Conservation (phyloP, 2,329 filamentous ascomycete genomes). For the Seiridium cupressi region DNA sequence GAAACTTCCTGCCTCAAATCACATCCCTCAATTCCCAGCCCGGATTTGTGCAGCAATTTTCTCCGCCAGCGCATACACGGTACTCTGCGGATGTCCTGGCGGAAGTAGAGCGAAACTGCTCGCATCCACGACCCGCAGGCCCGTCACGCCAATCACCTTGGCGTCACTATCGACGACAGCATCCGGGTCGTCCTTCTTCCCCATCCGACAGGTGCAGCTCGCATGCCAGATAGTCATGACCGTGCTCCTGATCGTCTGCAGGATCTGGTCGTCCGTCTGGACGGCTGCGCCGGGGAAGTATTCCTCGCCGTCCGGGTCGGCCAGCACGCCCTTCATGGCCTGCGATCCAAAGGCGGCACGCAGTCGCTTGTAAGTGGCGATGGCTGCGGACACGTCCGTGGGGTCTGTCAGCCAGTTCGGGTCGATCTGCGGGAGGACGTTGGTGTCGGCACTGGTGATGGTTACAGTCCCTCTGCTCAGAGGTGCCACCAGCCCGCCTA, state of each 20-base stretch:
- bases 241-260: slow-evolving; percentile 1
- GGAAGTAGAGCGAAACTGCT: slow-evolving; percentile 11
- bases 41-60: slow-evolving; percentile 7
- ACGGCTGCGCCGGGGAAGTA: slow-evolving; percentile 7
- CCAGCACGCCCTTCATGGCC: slow-evolving; percentile 4
- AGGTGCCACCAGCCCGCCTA: neutral
- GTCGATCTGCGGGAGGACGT: slow-evolving; percentile 31
- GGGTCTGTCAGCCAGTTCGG: slow-evolving; percentile 43
- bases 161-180: slow-evolving; percentile 15
- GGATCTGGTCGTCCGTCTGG: slow-evolving; percentile 11
- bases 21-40: neutral
- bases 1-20: neutral
- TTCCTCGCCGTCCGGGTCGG: neutral
- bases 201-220: slow-evolving; percentile 16
- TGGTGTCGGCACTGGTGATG: slow-evolving; percentile 8
- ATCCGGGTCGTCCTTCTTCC: slow-evolving; percentile 6
- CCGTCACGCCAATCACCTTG: slow-evolving; percentile 15
- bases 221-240: slow-evolving; percentile 16
- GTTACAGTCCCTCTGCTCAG: slow-evolving; percentile 15
- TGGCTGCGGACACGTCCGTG: slow-evolving; percentile 40
- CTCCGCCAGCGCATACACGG: slow-evolving; percentile 9
- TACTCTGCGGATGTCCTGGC: slow-evolving; percentile 10
- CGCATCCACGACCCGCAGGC: slow-evolving; percentile 13
- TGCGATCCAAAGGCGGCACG: slow-evolving; percentile 26
- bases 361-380: slow-evolving; percentile 39